Evolutionary conservation across 805 yeast genomes (phyloP).

Genomic region (Schwanniomyces pseudopolymorphus): DNA sequence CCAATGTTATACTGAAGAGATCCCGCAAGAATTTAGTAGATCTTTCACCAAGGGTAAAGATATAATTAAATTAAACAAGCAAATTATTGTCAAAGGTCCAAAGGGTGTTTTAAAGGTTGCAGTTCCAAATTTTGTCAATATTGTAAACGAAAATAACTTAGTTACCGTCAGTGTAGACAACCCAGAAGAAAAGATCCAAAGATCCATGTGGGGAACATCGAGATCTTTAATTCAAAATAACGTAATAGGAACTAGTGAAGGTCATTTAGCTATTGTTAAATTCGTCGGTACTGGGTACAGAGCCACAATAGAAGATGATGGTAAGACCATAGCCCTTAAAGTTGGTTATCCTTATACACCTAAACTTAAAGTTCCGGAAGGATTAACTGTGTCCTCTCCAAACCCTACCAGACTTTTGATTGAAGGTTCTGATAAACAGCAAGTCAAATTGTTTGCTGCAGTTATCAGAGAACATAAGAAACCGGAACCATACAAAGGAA

Average conservation of each 20-base stretch:
- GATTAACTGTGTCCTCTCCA: constrained; percentile 72
- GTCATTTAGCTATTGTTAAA: constrained; percentile 82
- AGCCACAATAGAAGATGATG: constrained; percentile 67
- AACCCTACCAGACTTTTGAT: constrained; percentile 81
- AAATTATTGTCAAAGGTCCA: constrained; percentile 71
- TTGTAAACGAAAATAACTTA: constrained; percentile 39
- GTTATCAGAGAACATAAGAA: constrained; percentile 81
- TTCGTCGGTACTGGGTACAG: constrained; percentile 98
- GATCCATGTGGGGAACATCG: constrained; percentile 93
- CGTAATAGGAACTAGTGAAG: constrained; percentile 87
- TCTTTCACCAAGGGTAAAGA: constrained; percentile 67
- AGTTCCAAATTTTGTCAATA: constrained; percentile 68
- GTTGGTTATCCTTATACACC: constrained; percentile 86
- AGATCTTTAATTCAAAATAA: constrained; percentile 77
- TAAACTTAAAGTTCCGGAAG: constrained; percentile 73
- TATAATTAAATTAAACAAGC: constrained; percentile 55
- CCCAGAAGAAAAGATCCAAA: constrained; percentile 61
- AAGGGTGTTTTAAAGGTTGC: constrained; percentile 63
- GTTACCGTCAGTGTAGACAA: constrained; percentile 59
- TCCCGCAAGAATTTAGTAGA: constrained; percentile 54
- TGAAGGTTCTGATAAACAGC: constrained; percentile 87
- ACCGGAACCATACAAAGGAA: constrained; percentile 98
- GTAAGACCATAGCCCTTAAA: constrained; percentile 68
- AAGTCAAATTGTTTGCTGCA: constrained; percentile 86
- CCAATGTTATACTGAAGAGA: constrained; percentile 42